Evolutionary conservation across 768 basidiomycete species (phyloP).

Genomic region (Lentinula lateritia): DNA sequence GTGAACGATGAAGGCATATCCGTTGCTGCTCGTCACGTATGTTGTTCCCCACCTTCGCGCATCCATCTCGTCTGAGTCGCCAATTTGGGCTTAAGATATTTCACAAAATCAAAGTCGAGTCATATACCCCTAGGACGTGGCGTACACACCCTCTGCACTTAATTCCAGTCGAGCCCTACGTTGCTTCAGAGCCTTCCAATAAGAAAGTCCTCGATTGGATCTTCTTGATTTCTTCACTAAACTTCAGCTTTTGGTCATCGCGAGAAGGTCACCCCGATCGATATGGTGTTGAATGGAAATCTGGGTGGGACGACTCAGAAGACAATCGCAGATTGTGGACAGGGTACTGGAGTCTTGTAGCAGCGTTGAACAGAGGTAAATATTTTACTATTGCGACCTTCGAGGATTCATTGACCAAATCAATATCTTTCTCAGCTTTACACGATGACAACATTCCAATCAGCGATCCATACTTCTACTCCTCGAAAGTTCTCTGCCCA

Average conservation of each 20-base stretch:
- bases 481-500: constrained; percentile 63
- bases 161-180: constrained; percentile 61
- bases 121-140: constrained; percentile 80
- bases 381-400: constrained; percentile 1
- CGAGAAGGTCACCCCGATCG: constrained; percentile 50
- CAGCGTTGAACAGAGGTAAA: constrained; percentile 76
- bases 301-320: constrained; percentile 47
- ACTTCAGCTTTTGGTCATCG: constrained; percentile 89
- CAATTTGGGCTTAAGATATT: constrained; percentile 43
- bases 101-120: constrained; percentile 48
- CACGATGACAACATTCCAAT: constrained; percentile 70
- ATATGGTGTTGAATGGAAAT: constrained; percentile 76
- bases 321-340: constrained; percentile 52
- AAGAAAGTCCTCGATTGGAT: constrained; percentile 74
- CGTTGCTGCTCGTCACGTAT: constrained; percentile 8
- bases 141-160: constrained; percentile 72
- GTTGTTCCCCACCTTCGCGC: background rate
- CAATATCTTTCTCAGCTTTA: constrained; percentile 43
- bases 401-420: background rate
- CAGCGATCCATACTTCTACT: constrained; percentile 75
- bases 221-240: constrained; percentile 80
- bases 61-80: background rate
- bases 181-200: constrained; percentile 46
- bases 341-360: constrained; percentile 86
- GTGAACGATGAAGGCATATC: constrained; percentile 5